Percentiles rank a stretch among this genome's conserved stretches.
These are phyloP conservation scores for Taphrina confusa DNA, from an alignment of 1,139 yeast species.

Conservation along the genomic window DNA sequence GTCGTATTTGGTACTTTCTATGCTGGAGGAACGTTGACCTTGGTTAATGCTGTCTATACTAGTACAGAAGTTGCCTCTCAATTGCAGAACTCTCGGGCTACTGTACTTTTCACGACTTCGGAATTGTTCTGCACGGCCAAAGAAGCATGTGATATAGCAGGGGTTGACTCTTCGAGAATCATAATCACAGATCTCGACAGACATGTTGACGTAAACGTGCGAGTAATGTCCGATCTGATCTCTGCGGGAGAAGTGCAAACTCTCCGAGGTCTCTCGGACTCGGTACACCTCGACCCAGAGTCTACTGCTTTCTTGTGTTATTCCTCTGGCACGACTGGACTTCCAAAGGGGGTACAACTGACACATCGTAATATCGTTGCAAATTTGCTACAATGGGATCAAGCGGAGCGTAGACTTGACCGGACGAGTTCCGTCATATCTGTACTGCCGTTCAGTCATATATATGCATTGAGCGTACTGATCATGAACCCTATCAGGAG, in stretches of 20 bases:
- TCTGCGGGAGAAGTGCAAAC: conserved; percentile 6
- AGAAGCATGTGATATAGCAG: conserved; percentile 43
- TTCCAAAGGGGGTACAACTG: conserved; percentile 58
- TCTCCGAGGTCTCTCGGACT: conserved; percentile 29
- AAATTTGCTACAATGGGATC: conserved; percentile 40
- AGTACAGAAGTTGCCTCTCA: conserved; percentile 48
- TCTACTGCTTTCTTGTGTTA: conserved; percentile 52
- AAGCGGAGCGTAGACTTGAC: conserved; percentile 12
- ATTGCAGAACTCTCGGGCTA: conserved; percentile 44
- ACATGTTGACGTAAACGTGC: no score
- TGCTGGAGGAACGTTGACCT: conserved; percentile 47
- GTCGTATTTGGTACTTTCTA: conserved; percentile 46
- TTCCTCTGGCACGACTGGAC: conserved; percentile 76
- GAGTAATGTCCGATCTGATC: conserved; percentile 39
- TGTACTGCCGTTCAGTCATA: conserved; percentile 49
- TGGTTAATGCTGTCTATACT: conserved; percentile 47
- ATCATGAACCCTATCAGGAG: conserved; percentile 42
- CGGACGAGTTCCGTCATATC: conserved; percentile 13
- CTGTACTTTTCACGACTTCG: conserved; percentile 42
- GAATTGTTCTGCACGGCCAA: conserved; percentile 40
- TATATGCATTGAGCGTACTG: conserved; percentile 46
- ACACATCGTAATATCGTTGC: conserved; percentile 49
- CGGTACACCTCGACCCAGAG: conserved; percentile 37
- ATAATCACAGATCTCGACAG: conserved; percentile 4
- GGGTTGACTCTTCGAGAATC: background rate